Evolutionary conservation across 257 asterid genomes (phyloP).

Genomic region (Rauvolfia tetraphylla): DNA sequence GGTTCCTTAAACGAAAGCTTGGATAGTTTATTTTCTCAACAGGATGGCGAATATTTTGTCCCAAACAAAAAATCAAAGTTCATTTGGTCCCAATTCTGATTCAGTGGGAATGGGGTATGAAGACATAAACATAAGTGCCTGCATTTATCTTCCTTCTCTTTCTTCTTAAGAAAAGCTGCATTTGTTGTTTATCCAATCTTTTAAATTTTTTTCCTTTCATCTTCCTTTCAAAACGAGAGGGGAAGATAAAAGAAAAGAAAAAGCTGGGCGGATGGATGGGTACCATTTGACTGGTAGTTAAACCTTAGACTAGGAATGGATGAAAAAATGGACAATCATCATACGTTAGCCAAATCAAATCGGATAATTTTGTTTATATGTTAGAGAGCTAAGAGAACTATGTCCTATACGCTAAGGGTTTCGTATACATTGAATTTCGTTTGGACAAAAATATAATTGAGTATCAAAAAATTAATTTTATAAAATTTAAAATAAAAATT

Average conservation of each 20-base stretch:
- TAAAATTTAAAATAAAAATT: no score
- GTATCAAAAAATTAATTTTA: no score
- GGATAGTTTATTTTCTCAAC: not conserved
- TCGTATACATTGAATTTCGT: no score
- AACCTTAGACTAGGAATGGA: not conserved
- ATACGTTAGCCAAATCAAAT: not conserved
- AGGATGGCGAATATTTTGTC: not conserved
- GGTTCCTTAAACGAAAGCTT: not conserved
- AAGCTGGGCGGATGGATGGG: not conserved
- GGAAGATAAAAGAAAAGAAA: not conserved
- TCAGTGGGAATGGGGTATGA: not conserved
- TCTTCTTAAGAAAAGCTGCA: no score
- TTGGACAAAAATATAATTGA: no score
- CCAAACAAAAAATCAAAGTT: not conserved
- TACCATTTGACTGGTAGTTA: not conserved
- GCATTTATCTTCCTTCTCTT: not conserved
- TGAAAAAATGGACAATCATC: not conserved
- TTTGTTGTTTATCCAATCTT: no score
- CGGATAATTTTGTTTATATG: not conserved
- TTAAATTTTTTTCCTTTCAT: no score
- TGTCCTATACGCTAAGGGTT: not conserved
- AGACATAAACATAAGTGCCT: not conserved
- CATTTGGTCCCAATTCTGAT: not conserved
- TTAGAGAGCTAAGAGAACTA: not conserved
- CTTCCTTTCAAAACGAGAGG: no score